A percentile compares a stretch with the other conserved stretches of the same genome.
Conservation (phyloP, 306 rosid species). For the Fragaria nilgerrensis region DNA sequence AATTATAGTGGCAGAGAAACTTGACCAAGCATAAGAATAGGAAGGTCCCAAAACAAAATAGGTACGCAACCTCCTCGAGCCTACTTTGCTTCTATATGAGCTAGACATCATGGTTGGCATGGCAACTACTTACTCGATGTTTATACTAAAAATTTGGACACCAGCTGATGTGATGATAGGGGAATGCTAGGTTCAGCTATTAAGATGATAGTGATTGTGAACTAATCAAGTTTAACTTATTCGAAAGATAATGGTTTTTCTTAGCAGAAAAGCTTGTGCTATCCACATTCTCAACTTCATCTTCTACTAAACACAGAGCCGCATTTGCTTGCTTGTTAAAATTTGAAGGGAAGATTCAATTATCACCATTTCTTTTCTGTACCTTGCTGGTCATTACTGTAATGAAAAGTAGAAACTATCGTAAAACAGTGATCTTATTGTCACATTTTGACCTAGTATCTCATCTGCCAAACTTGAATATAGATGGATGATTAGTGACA, state of each 20-base stretch:
- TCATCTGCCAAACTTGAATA: background rate
- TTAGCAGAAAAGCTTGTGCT: background rate
- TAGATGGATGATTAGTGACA: background rate
- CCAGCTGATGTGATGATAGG: background rate
- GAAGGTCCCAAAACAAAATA: constrained; percentile 1
- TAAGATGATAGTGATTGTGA: constrained; percentile 2
- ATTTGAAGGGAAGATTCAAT: background rate
- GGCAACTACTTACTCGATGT: background rate
- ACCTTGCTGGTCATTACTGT: background rate
- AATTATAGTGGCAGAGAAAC: background rate
- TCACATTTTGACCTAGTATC: background rate
- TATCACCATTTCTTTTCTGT: background rate
- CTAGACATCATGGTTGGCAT: constrained; percentile 11
- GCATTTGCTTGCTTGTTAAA: background rate
- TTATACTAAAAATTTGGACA: background rate
- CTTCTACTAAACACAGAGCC: background rate
- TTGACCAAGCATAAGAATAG: background rate
- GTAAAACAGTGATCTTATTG: background rate
- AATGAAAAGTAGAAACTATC: background rate
- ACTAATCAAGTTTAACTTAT: background rate
- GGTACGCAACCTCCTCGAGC: constrained; percentile 6
- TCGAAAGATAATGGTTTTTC: background rate
- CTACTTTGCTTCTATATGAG: constrained; percentile 5
- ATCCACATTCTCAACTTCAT: background rate
- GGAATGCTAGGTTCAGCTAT: background rate